Base-by-base conservation (phyloP, 108 stramenopile genomes). In the Schizochytrium sp. region DNA sequence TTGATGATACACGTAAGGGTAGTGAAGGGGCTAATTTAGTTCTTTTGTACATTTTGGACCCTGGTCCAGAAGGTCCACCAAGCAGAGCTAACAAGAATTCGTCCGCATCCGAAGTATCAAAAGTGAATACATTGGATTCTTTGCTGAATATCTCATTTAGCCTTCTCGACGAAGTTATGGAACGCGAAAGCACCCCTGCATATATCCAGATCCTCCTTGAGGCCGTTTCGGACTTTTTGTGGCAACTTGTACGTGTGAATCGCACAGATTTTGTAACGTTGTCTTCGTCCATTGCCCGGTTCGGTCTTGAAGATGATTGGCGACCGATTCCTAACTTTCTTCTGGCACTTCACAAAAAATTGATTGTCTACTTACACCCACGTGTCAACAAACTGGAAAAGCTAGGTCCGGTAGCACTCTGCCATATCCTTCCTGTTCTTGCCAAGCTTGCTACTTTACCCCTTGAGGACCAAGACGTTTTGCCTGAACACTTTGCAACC, bases 391-490 rank as follows among this genome's bases (percentile, higher is more conserved):
- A 44, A 2, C 28, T 69, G 64, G 42, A 38, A 7, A 7, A 1
- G 5, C 64, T 69, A 38, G 64, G 15, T 44, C 10, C 42, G 42
- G 64, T 69, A 8, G 7, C 64, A 7, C 64, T 69, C 5, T 69
- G 64, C 64, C 64, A 69, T 5, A 69, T 69, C 64, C 7, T 69
- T 7, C 64, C 64, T 38, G 64, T 69, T 7, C 44, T 69, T 38
- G 64, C 64, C 64, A 69, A 69, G 3, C 64, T 69, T 38, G 64
- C 64, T 44, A 69, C 64, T 7, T 15, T 69, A 7, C 64, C 64
- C 42, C 64, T 69, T 44, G 64, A 69, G 44, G 64, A 69, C 64
- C 42, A 38, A 7, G 64, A 69, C 64, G 28, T 69, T 44, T 44
- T 69, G 8, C 64, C 64, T 7, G 12, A 69, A 15, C 64, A 15